Evolutionary conservation across 768 basidiomycete genomes (phyloP), one percentile per base, ranked within the genome.

Genomic region (Panaeolus papilionaceus): DNA sequence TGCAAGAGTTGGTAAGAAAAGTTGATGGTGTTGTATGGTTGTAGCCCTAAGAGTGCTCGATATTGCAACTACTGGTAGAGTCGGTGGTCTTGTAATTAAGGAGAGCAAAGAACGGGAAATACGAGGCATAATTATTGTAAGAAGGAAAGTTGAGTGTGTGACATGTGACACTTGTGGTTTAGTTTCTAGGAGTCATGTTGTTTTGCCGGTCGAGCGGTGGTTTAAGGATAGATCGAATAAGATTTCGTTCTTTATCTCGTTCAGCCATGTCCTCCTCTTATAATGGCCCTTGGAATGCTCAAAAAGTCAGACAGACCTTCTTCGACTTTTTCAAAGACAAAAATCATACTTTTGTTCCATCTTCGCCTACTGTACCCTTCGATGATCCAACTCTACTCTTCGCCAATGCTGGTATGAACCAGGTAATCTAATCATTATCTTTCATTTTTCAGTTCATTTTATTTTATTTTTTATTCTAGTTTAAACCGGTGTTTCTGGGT

Each of bases 341-440:
- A 71, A 85, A 87, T 70, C 98, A 99, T 78, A 90, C 92, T 26
- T 97, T 94, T 76, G 93, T 96, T 64, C 92, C 92, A 7, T 96
- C 94, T 38, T 96, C 95, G 2, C 86, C 93, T 1, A 97, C 96
- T 44, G 92, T 99, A 70, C 98, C 98, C 1, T 98, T 94, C 77
- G 98, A 99, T 67, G 98, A 99, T 81, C 97, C 97, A 2, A 98
- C 98, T 16, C 85, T 99, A 42, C 89, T 99, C 65, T 99, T 99
- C 74, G 95, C 96, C 67, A 99, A 99, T 84, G 97, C 97, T 70
- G 98, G 98, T 68, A 97, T 96, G 94, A 96, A 96, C 76, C 94
- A 95, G 86, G 93, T 88, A 71, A 33, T 63, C 61, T 38, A 40
- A 23, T 47, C 63, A 33, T 44, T 61, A 23, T 54, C 61, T 28